Conservation (phyloP, 2,329 filamentous ascomycete genomes). For the Chaetomiaceae sp. region DNA sequence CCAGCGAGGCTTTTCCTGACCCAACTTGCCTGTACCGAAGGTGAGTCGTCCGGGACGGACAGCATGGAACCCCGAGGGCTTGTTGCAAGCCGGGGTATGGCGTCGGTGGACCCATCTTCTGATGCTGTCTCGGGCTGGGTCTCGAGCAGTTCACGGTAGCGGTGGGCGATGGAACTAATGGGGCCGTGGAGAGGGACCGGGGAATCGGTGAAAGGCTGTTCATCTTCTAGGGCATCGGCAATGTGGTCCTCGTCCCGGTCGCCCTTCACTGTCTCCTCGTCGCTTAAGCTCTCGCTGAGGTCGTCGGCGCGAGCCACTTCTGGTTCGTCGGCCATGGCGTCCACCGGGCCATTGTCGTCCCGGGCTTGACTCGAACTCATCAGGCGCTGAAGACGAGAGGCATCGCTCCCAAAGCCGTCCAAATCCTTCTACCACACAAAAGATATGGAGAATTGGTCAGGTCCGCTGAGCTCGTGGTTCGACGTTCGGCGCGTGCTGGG, state of each 20-base stretch:
- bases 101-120: slow-evolving; percentile 52
- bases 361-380: slow-evolving; percentile 67
- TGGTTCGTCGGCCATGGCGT: slow-evolving; percentile 47
- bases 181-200: slow-evolving; percentile 30
- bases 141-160: slow-evolving; percentile 43
- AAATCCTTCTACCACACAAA: slow-evolving; percentile 20
- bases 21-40: slow-evolving; percentile 68
- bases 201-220: slow-evolving; percentile 29
- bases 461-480: background rate
- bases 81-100: slow-evolving; percentile 49
- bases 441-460: too few relatives aligned
- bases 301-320: slow-evolving; percentile 41
- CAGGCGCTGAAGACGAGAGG: slow-evolving; percentile 39
- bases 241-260: slow-evolving; percentile 35
- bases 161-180: slow-evolving; percentile 37
- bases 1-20: background rate
- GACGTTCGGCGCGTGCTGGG: background rate
- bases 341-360: slow-evolving; percentile 52
- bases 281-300: slow-evolving; percentile 38
- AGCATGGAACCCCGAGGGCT: slow-evolving; percentile 66
- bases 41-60: slow-evolving; percentile 78
- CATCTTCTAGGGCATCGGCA: slow-evolving; percentile 35
- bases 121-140: slow-evolving; percentile 44
- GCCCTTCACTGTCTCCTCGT: slow-evolving; percentile 41
- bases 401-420: slow-evolving; percentile 25